These are phyloP conservation scores for Phytophthora europaea DNA, from an alignment of 352 stramenopile species.

Conservation along the genomic window DNA sequence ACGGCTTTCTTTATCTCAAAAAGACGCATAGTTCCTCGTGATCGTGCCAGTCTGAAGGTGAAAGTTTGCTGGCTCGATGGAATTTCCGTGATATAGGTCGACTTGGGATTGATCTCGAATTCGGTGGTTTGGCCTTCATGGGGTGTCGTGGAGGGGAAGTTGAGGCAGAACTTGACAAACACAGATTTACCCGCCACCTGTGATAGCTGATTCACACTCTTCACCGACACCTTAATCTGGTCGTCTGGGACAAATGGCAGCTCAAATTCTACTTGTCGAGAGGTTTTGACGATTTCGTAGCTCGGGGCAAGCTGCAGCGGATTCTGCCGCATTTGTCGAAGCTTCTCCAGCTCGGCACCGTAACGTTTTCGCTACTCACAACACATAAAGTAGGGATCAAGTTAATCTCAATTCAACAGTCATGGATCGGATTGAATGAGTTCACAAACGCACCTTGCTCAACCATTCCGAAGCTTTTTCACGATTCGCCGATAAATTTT, in stretches of 20 bases:
- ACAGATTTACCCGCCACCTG: slow-evolving; percentile 58
- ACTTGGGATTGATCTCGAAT: slow-evolving; percentile 42
- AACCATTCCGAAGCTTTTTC: slow-evolving; percentile 65
- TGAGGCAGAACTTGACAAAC: slow-evolving; percentile 82
- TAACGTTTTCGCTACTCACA: slow-evolving; percentile 69
- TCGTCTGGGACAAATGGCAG: slow-evolving; percentile 57
- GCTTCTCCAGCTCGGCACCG: slow-evolving; percentile 51
- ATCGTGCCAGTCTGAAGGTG: slow-evolving; percentile 64
- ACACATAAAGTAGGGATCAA: slow-evolving; percentile 5
- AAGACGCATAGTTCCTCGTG: slow-evolving; percentile 73
- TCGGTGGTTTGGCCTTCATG: slow-evolving; percentile 69
- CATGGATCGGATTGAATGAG: not conserved
- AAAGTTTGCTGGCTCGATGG: slow-evolving; percentile 43
- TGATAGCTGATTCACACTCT: slow-evolving; percentile 53
- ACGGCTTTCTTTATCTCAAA: slow-evolving; percentile 85
- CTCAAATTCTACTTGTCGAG: slow-evolving; percentile 56
- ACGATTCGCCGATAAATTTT: slow-evolving; percentile 58
- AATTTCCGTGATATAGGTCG: slow-evolving; percentile 40
- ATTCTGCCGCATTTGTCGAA: slow-evolving; percentile 63
- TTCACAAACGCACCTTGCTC: slow-evolving; percentile 47
- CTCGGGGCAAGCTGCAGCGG: slow-evolving; percentile 57
- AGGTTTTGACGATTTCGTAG: slow-evolving; percentile 53
- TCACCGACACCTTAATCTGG: slow-evolving; percentile 60
- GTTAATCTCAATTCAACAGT: not conserved
- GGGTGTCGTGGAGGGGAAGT: slow-evolving; percentile 63